These are phyloP conservation scores for Jacaranda copaia DNA, from an alignment of 257 asterid species.

Conservation along the genomic window DNA sequence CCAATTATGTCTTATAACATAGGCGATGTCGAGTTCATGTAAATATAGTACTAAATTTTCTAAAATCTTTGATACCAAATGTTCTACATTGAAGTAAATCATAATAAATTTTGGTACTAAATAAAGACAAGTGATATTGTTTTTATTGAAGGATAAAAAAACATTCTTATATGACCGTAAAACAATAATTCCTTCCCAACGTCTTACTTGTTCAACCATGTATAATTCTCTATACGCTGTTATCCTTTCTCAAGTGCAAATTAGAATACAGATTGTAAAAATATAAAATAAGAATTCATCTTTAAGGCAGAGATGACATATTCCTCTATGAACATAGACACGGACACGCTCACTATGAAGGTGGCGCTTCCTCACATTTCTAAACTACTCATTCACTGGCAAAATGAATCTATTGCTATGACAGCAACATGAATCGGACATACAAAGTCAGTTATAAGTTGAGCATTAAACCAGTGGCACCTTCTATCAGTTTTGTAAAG, in stretches of 20 bases:
- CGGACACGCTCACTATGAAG: conserved; percentile 10
- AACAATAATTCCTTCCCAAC: neutral
- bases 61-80: too few species aligned
- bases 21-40: too few species aligned
- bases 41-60: too few species aligned
- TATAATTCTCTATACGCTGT: conserved; percentile 4
- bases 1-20: too few species aligned
- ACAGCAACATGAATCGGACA: conserved; percentile 34
- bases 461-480: conserved; percentile 21
- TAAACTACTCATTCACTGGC: conserved; percentile 31
- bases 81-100: too few species aligned
- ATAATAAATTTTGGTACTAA: too few species aligned
- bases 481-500: conserved; percentile 57
- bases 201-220: conserved; percentile 6
- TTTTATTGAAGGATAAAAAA: neutral
- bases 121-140: too few species aligned
- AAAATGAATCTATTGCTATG: conserved; percentile 33
- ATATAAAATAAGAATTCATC: conserved; percentile 23
- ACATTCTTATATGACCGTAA: neutral
- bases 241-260: conserved; percentile 27
- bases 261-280: conserved; percentile 26
- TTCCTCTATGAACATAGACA: conserved; percentile 40
- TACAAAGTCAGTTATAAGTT: conserved; percentile 24
- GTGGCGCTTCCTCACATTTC: conserved; percentile 25
- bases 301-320: conserved; percentile 21